Evolutionary conservation across 306 rosid genomes (phyloP).

Genomic region (Inga oerstediana): DNA sequence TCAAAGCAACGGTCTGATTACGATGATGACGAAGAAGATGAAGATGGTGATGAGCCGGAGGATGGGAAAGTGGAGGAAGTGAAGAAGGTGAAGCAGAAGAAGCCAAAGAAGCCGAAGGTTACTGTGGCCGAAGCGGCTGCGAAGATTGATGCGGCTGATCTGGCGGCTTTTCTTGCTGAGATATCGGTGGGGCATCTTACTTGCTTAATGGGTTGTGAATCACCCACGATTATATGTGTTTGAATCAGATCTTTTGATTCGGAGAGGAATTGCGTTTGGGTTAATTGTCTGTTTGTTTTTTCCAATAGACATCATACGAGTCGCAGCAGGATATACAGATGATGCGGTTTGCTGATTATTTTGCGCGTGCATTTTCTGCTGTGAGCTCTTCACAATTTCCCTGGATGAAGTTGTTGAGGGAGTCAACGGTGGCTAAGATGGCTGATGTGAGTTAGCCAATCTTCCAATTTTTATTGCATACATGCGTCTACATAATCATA

Average conservation of each 20-base stretch:
- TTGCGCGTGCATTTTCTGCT: slow-evolving; percentile 77
- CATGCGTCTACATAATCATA: too few relatives aligned
- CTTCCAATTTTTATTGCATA: neutral
- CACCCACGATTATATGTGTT: slow-evolving; percentile 21
- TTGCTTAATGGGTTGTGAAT: slow-evolving; percentile 29
- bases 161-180: slow-evolving; percentile 35
- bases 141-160: too few relatives aligned
- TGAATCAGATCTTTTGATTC: neutral
- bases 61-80: slow-evolving; percentile 61
- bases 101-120: slow-evolving; percentile 53
- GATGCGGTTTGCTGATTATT: slow-evolving; percentile 91
- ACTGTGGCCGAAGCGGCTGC: slow-evolving; percentile 19
- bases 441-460: slow-evolving; percentile 73
- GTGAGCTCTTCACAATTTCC: slow-evolving; percentile 91
- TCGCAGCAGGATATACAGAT: slow-evolving; percentile 68
- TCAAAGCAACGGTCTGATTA: slow-evolving; percentile 52
- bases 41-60: slow-evolving; percentile 59
- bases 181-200: slow-evolving; percentile 56
- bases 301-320: slow-evolving; percentile 59
- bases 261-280: slow-evolving; percentile 2
- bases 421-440: slow-evolving; percentile 75
- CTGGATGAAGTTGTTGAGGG: slow-evolving; percentile 84
- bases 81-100: slow-evolving; percentile 86
- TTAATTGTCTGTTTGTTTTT: slow-evolving; percentile 13
- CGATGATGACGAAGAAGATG: slow-evolving; percentile 49